Base-by-base conservation (phyloP, 108 stramenopile genomes). In the Fragilariopsis cylindrus region DNA sequence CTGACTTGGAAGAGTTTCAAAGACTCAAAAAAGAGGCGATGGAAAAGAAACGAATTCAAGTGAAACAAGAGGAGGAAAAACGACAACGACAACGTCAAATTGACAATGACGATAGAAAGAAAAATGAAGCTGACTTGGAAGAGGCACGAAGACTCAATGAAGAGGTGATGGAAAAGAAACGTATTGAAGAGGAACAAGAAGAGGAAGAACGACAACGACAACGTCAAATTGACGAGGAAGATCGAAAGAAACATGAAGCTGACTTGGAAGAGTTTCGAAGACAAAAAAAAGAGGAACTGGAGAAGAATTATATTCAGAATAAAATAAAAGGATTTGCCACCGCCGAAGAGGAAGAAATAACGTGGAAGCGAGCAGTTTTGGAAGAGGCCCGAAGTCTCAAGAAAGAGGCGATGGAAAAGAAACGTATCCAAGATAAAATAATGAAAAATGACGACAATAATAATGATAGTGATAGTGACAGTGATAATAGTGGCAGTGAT, bases 361-460 rank as follows among this genome's bases (percentile, higher is more conserved):
- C 19, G 54, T 7, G 42, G 65, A 68, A 75, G 52, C 16, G 57
- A 42, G 75, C 60, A 50, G n/a, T 60, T 30, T 45, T 47, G 41
- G 68, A 76, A n/a, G 54, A 68, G 47, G 52, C 66, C 2, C 45
- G 67, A 49, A 63, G 19, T 18, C 49, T 55, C 45, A 69, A 49
- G 0, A 66, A 60, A 21, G 65, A 30, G 2, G 43, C 66, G 19
- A 3, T 46, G 12, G 30, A 53, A 43, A 58, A 49, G 45, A 58
- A 68, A 55, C 44, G 13, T 39, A 5, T 21, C 9, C 15, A 68
- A 50, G 67, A 68, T 16, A 56, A 71, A 46, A 8, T 44, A 8
- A 16, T 11, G 11, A 16, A 3, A n/a, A 11, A 9, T 9, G 60
- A 60, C 15, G 60, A 21, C 11, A 40, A 11, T 11, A 11, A 21